phyloP scores from a whole-genome alignment of 345 rosid species.

The Clausena lansium region DNA sequence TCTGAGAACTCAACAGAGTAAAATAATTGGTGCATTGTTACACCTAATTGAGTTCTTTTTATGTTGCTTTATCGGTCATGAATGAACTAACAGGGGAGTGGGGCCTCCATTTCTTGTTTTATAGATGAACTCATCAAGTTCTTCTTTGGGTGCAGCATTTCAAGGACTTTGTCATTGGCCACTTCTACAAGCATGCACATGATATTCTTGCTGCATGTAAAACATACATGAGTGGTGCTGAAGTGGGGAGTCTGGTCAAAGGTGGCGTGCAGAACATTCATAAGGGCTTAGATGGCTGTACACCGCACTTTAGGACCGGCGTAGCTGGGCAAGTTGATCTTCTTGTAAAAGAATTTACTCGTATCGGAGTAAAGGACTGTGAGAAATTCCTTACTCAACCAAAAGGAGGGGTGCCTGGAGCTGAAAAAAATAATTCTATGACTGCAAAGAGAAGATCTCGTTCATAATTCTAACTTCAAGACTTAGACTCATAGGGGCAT shows the following conservation, averaged over 20 bases:
- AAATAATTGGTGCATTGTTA: not conserved
- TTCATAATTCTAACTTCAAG: constrained; percentile 19
- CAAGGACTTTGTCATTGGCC: constrained; percentile 68
- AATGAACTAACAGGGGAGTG: not conserved
- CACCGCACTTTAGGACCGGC: constrained; percentile 35
- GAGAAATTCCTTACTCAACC: constrained; percentile 29
- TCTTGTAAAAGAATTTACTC: constrained; percentile 46
- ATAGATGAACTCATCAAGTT: not conserved
- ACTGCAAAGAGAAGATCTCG: constrained; percentile 2
- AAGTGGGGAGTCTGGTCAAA: constrained; percentile 53
- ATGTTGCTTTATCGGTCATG: not conserved
- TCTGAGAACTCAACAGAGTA: not conserved
- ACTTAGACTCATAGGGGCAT: not conserved
- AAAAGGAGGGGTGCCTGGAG: not conserved
- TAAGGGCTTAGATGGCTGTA: constrained; percentile 43
- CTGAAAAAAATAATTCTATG: not conserved
- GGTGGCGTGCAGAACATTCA: constrained; percentile 54
- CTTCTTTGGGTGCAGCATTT: constrained; percentile 59
- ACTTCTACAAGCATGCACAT: constrained; percentile 58
- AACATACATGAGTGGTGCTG: constrained; percentile 70
- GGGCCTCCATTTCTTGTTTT: not conserved
- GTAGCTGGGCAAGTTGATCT: constrained; percentile 37
- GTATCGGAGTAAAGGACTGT: constrained; percentile 48
- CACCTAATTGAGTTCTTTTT: not conserved
- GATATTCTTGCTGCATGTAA: constrained; percentile 69